A percentile compares a stretch with the other conserved stretches of the same genome.
Conservation (phyloP, 352 stramenopile species). For the Phytopythium cucurbitacearum region DNA sequence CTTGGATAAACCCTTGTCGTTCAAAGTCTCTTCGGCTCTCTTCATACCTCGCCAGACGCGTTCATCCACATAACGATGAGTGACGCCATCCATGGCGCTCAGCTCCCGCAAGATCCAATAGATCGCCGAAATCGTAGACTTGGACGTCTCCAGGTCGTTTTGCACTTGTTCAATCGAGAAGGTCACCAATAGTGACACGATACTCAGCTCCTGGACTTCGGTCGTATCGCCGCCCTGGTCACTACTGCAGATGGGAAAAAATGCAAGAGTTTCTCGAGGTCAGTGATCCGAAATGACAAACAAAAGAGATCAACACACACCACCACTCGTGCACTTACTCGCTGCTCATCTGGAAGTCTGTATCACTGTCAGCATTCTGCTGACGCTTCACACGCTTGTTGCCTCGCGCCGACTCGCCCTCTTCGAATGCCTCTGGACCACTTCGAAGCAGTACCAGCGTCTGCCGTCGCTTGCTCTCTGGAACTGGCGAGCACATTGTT, state of each 20-base stretch:
- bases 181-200: constrained; percentile 48
- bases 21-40: constrained; percentile 42
- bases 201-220: constrained; percentile 62
- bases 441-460: constrained; percentile 45
- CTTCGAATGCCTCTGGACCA: constrained; percentile 59
- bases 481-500: constrained; percentile 18
- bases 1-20: constrained; percentile 64
- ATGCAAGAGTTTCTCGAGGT: constrained; percentile 3
- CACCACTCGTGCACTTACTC: constrained; percentile 26
- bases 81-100: constrained; percentile 37
- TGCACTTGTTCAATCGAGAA: constrained; percentile 71
- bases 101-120: constrained; percentile 81
- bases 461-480: constrained; percentile 45
- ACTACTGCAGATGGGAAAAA: constrained; percentile 19
- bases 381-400: constrained; percentile 75
- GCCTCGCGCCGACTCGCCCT: constrained; percentile 40
- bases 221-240: constrained; percentile 34
- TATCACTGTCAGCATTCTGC: constrained; percentile 27
- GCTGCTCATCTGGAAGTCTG: constrained; percentile 66
- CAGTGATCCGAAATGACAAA: neutral
- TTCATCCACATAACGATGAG: constrained; percentile 50
- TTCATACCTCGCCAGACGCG: constrained; percentile 65
- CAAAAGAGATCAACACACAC: neutral
- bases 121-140: constrained; percentile 72
- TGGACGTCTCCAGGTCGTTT: constrained; percentile 72